Evolutionary conservation across 139 green algal species (phyloP), one percentile per base, ranked within the genome.

Genomic region (Chlamydomonas eustigma): DNA sequence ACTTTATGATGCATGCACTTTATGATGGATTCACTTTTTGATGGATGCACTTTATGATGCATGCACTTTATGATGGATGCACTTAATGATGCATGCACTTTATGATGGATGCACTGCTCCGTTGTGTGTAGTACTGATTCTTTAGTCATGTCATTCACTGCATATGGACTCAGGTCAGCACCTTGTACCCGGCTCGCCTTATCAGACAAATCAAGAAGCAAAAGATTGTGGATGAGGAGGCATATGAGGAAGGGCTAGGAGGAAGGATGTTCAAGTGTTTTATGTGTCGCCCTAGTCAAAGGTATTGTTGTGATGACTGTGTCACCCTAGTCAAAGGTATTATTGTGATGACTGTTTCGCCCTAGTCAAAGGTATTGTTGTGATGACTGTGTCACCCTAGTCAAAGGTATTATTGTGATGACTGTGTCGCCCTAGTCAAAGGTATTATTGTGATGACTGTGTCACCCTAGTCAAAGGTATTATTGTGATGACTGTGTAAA

Each of bases 191-290:
- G 25, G 6, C 25, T 28, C 58, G 28, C 58, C 58, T 70, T 24
- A 35, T 70, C 28, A 24, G 58, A 24, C 25, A 70, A 28, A 70
- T 70, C 58, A 70, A 70, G 58, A 70, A 70, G 18, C 58, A 70
- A 28, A 70, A 70, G 58, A 24, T 70, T 32, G 28, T 70, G 6
- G 28, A 70, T 28, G 58, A 70, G 58, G 58, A 70, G 58, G 58
- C 32, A 6, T 70, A 70, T 35, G 28, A 37, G 58, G 58, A 70
- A 28, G 58, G 58, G 25, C 6, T 70, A 6, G 58, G 58, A 22
- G 58, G 58, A 32, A 8, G 22, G 25, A 35, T 35, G 58, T 8
- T 70, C 24, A 18, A 24, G 50, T 63, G 50, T 18, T 63, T 18
- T 24, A 30, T 18, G 22, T n/a, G n/a, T n/a, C n/a, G n/a, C n/a